These are phyloP conservation scores for Trichoderma endophyticum DNA, from an alignment of 2,329 filamentous ascomycete genomes.

Conservation along the genomic window DNA sequence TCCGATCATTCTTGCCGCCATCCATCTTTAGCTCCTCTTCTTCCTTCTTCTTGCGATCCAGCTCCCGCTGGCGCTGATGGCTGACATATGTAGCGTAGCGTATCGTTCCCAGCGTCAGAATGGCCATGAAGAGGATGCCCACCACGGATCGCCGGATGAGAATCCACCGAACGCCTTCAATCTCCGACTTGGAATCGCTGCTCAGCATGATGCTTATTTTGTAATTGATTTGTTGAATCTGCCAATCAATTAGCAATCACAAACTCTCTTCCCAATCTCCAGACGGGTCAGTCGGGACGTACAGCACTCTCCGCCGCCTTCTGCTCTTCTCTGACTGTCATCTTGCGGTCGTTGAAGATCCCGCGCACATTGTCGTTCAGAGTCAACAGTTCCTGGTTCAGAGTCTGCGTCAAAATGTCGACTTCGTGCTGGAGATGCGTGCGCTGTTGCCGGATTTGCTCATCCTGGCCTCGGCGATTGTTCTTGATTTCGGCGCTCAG, in stretches of 20 bases:
- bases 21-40: slow-evolving; percentile 43
- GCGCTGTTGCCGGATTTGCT: slow-evolving; percentile 77
- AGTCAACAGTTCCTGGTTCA: slow-evolving; percentile 77
- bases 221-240: slow-evolving; percentile 93
- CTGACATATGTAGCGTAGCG: slow-evolving; percentile 57
- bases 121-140: slow-evolving; percentile 64
- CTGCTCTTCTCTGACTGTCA: slow-evolving; percentile 86
- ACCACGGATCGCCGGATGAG: slow-evolving; percentile 61
- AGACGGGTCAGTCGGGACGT: slow-evolving; percentile 27
- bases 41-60: slow-evolving; percentile 41
- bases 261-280: neutral
- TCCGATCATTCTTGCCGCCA: slow-evolving; percentile 45
- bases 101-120: slow-evolving; percentile 57
- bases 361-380: slow-evolving; percentile 91
- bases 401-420: slow-evolving; percentile 82
- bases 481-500: slow-evolving; percentile 83
- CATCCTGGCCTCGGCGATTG: slow-evolving; percentile 70
- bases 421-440: slow-evolving; percentile 88
- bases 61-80: slow-evolving; percentile 49
- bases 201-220: slow-evolving; percentile 90
- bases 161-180: slow-evolving; percentile 89
- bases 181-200: slow-evolving; percentile 86
- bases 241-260: neutral
- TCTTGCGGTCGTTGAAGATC: slow-evolving; percentile 94
- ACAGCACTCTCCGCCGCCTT: slow-evolving; percentile 77